Base-by-base conservation (phyloP, 805 yeast species). In the Cephaloascus fragrans region DNA sequence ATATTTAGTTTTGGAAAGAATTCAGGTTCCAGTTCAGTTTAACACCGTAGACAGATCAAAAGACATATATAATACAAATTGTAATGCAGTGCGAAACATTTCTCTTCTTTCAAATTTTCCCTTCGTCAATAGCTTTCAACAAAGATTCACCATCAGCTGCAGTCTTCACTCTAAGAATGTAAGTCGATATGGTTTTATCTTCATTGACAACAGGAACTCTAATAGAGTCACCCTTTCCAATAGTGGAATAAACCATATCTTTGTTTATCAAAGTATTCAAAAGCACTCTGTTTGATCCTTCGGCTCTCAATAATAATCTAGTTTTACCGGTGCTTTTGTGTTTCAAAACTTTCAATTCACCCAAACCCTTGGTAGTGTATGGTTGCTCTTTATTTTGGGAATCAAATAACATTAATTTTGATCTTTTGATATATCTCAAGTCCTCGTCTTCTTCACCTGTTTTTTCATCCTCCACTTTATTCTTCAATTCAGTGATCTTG, bases 381-480 rank as follows among this genome's bases (percentile, higher is more conserved):
- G 75, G 75, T 12, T 52, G 50, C 10, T 51, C 55, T 3, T 37
- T 55, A 41, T 31, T 53, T 35, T 73, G 73, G 2, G 74, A 56
- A 36, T 75, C 72, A 37, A 73, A 75, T 41, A 77, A 65, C 73
- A 77, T 77, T 35, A 87, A 64, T 52, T 87, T 87, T 3, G 90
- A 73, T 50, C 83, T 73, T 49, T 83, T 80, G 34, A 80, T 73
- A 48, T 72, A 83, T 19, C 75, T 50, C 1, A 69, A 54, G 2
- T 68, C 75, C 61, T 90, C 97, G 39, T 75, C 71, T 59, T 88
- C 96, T 61, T 90, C 97, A 16, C 96, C 97, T 6, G 90, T 83
- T 47, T 71, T 66, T 15, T 65, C 72, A 3, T 43, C 31, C 4
- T 72, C 75, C 10, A 78, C 67, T 39, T 79, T 68, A 36, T 75